Percentiles rank a stretch among this genome's conserved stretches.
Conservation (phyloP, 192 early-diverging fungal genomes). For the Coemansia sp. region DNA sequence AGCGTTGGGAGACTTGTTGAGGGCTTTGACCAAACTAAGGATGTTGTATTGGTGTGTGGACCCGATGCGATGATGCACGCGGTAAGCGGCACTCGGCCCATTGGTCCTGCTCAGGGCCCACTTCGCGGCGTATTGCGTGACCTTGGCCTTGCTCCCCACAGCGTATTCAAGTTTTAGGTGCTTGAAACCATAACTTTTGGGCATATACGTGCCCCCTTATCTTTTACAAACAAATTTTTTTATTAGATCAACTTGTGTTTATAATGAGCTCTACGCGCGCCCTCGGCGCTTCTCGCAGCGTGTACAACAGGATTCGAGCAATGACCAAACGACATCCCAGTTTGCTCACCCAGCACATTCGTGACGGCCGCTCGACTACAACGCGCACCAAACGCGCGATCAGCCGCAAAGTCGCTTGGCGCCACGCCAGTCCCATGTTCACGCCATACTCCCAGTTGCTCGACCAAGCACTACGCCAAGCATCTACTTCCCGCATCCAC, state of each 20-base stretch:
- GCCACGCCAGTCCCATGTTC: conserved; percentile 12
- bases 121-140: conserved; percentile 56
- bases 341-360: background rate
- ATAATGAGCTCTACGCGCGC: background rate
- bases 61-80: conserved; percentile 64
- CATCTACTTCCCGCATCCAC: conserved; percentile 7
- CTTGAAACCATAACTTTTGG: background rate
- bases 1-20: conserved; percentile 25
- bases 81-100: conserved; percentile 56
- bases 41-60: conserved; percentile 64
- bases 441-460: conserved; percentile 13
- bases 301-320: background rate
- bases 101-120: conserved; percentile 58
- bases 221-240: no score
- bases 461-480: conserved; percentile 7
- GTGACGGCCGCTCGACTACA: conserved; percentile 2
- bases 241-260: no score
- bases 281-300: background rate
- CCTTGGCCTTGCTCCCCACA: conserved; percentile 54
- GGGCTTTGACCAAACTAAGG: conserved; percentile 37
- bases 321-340: background rate
- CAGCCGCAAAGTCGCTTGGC: conserved; percentile 32
- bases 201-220: background rate
- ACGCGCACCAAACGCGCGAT: conserved; percentile 9
- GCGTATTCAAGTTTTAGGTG: conserved; percentile 63